These are phyloP conservation scores for Arthroderma sp. DNA, from an alignment of 2,329 filamentous ascomycete genomes.

Conservation along the genomic window DNA sequence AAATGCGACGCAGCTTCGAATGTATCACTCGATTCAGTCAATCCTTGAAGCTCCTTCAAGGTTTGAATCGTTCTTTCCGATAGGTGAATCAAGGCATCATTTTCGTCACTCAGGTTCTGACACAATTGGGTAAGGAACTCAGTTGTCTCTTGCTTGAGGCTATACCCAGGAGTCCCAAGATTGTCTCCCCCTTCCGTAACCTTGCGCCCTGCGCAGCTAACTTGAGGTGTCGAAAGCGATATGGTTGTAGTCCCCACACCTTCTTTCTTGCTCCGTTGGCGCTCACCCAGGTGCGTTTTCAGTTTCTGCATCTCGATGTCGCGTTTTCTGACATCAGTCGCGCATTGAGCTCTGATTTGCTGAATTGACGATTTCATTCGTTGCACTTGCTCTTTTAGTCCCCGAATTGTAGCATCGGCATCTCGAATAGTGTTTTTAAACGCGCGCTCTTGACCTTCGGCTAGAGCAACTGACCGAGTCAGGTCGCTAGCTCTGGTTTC, in stretches of 20 bases:
- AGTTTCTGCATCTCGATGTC: constrained; percentile 79
- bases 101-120: constrained; percentile 77
- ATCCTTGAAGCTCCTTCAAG: constrained; percentile 47
- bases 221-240: too few species aligned
- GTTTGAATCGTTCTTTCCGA: constrained; percentile 58
- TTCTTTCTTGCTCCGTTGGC: constrained; percentile 46
- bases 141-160: constrained; percentile 73
- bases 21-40: constrained; percentile 18
- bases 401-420: constrained; percentile 59
- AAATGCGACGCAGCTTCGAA: constrained; percentile 10
- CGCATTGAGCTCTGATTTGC: constrained; percentile 74
- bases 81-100: constrained; percentile 64
- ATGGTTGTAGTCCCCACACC: constrained; percentile 36
- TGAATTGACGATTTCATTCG: constrained; percentile 66
- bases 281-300: constrained; percentile 70
- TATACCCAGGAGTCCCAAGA: constrained; percentile 47
- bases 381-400: constrained; percentile 71
- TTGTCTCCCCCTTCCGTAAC: constrained; percentile 25
- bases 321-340: constrained; percentile 79
- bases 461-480: constrained; percentile 41
- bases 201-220: constrained; percentile 2
- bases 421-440: constrained; percentile 56
- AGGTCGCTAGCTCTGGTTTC: constrained; percentile 44
- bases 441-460: constrained; percentile 58
- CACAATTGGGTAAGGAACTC: constrained; percentile 78